phyloP scores from a whole-genome alignment of 805 yeast species.

The Myxozyma melibiosi region DNA sequence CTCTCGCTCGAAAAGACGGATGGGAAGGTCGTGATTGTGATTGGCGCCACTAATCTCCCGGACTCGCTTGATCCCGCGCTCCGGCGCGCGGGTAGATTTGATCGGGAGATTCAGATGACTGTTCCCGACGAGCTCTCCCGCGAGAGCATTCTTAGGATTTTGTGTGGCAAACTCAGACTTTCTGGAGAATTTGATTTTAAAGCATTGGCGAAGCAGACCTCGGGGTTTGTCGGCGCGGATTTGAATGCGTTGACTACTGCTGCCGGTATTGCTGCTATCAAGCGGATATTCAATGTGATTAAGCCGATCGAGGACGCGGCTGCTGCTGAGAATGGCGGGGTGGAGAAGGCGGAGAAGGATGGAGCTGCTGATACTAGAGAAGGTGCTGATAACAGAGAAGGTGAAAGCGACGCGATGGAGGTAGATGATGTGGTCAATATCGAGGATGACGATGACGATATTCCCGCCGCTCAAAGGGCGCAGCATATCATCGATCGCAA shows the following conservation, averaged over 20 bases:
- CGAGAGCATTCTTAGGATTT: conserved; percentile 57
- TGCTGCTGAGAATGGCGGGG: conserved; percentile 11
- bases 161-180: conserved; percentile 60
- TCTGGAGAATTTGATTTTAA: conserved; percentile 68
- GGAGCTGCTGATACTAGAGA: neutral
- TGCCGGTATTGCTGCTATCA: conserved; percentile 92
- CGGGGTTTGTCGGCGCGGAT: conserved; percentile 98
- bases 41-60: conserved; percentile 97
- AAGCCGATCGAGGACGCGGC: conserved; percentile 44
- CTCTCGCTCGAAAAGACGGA: conserved; percentile 82
- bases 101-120: conserved; percentile 87
- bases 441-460: conserved; percentile 43
- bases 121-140: conserved; percentile 92
- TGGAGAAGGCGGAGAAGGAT: conserved; percentile 3
- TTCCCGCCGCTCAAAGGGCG: conserved; percentile 22
- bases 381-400: conserved; percentile 7
- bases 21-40: conserved; percentile 89
- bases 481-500: conserved; percentile 19
- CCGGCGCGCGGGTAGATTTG: conserved; percentile 95
- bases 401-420: conserved; percentile 41
- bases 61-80: conserved; percentile 93
- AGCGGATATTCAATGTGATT: conserved; percentile 72
- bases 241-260: conserved; percentile 88
- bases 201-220: conserved; percentile 84
- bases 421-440: conserved; percentile 36